phyloP scores from a whole-genome alignment of 2,329 filamentous ascomycete species.

The Paracorniculantispora psalliotae region DNA sequence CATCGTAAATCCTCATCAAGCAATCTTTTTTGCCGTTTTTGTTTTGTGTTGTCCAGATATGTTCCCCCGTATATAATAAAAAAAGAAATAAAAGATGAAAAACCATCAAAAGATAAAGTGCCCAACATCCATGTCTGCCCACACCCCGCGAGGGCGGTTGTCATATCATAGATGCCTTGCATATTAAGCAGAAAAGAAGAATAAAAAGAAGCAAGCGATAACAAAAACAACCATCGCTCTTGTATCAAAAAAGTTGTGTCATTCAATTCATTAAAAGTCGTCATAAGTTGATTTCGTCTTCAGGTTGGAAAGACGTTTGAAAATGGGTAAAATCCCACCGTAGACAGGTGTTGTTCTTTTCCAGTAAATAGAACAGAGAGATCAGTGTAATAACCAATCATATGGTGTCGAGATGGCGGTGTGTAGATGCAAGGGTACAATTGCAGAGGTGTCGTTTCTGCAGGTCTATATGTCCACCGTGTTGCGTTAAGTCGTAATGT shows the following conservation, averaged over 20 bases:
- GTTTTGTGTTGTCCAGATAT: constrained; percentile 11
- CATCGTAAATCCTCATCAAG: constrained; percentile 13
- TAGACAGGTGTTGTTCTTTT: background rate
- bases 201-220: constrained; percentile 15
- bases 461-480: background rate
- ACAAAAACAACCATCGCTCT: constrained; percentile 11
- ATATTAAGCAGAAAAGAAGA: constrained; percentile 1
- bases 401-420: background rate
- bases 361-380: background rate
- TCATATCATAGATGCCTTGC: no score
- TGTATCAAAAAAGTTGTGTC: constrained; percentile 2
- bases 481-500: constrained; percentile 4
- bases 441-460: constrained; percentile 4
- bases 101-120: background rate
- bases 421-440: background rate
- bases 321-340: background rate
- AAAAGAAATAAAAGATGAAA: background rate
- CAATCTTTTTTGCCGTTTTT: constrained; percentile 3
- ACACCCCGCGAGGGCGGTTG: no score
- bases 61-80: constrained; percentile 4
- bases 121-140: background rate
- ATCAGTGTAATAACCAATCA: background rate
- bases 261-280: background rate
- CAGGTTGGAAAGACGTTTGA: no score
- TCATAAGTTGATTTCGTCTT: background rate